Evolutionary conservation across 768 basidiomycete genomes (phyloP).

Genomic region (Tylopilus sp.): DNA sequence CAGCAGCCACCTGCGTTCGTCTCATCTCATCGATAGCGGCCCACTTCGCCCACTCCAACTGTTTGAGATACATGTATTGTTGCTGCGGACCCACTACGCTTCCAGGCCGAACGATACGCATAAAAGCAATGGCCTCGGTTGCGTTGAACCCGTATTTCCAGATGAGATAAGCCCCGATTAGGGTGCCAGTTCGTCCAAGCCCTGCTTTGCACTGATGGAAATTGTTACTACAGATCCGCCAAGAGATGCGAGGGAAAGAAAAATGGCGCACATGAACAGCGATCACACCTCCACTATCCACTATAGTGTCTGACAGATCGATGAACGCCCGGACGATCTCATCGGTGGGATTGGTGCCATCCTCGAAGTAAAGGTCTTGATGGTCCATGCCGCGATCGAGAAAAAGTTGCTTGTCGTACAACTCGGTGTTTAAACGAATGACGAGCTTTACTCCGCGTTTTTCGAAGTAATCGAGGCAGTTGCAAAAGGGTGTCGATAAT

Average conservation of each 20-base stretch:
- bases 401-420: slow-evolving; percentile 84
- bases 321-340: slow-evolving; percentile 93
- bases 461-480: slow-evolving; percentile 92
- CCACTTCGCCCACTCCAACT: slow-evolving; percentile 93
- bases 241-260: slow-evolving; percentile 3
- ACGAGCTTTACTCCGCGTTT: slow-evolving; percentile 85
- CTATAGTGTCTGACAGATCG: slow-evolving; percentile 72
- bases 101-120: slow-evolving; percentile 96
- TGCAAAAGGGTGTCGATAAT: slow-evolving; percentile 75
- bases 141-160: slow-evolving; percentile 99
- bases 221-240: slow-evolving; percentile 20
- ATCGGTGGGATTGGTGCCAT: slow-evolving; percentile 96
- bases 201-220: slow-evolving; percentile 86
- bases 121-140: slow-evolving; percentile 93
- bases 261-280: slow-evolving; percentile 74
- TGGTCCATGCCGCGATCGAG: slow-evolving; percentile 83
- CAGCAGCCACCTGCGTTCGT: slow-evolving; percentile 39
- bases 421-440: slow-evolving; percentile 87
- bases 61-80: slow-evolving; percentile 94
- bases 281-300: slow-evolving; percentile 76
- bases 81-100: slow-evolving; percentile 91
- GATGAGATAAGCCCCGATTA: slow-evolving; percentile 96
- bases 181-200: slow-evolving; percentile 90
- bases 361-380: slow-evolving; percentile 93
- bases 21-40: slow-evolving; percentile 80